Conservation (phyloP, 2,329 filamentous ascomycete genomes). For the Talaromyces islandicus region DNA sequence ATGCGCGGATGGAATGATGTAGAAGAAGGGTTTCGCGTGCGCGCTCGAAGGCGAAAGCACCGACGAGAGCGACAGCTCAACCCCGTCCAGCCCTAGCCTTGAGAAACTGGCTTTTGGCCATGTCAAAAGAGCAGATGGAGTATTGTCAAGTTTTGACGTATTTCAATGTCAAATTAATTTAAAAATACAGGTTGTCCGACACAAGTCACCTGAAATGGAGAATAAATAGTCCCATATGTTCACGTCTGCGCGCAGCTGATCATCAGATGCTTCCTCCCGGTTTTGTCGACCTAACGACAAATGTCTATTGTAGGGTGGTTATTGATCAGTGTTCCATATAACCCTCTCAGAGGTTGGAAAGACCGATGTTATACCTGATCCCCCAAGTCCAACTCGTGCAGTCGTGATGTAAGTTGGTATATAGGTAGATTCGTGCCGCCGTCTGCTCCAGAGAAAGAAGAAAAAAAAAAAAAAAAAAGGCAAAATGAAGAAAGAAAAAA, state of each 20-base stretch:
- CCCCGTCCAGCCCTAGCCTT: neutral
- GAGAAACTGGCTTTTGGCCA: neutral
- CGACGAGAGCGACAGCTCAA: conserved; percentile 24
- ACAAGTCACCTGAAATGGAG: neutral
- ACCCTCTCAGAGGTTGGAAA: neutral
- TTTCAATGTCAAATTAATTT: neutral
- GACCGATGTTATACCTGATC: neutral
- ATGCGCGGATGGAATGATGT: conserved; percentile 39
- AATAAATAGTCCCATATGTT: neutral
- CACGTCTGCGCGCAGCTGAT: neutral
- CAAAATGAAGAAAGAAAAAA: neutral
- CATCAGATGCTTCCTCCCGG: neutral
- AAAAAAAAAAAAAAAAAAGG: neutral
- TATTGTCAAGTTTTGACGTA: neutral
- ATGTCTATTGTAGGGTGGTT: neutral
- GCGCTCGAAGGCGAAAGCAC: conserved; percentile 58
- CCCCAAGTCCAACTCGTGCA: neutral
- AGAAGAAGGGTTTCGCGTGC: conserved; percentile 30
- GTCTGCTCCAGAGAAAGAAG: neutral
- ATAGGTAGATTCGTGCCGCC: neutral
- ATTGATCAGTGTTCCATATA: neutral
- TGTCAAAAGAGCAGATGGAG: neutral
- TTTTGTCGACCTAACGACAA: neutral
- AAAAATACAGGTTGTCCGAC: neutral
- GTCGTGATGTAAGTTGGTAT: neutral